Evolutionary conservation across 2,329 filamentous ascomycete genomes (phyloP), one percentile per base, ranked within the genome.

Genomic region (Corniculantispora saksenae): DNA sequence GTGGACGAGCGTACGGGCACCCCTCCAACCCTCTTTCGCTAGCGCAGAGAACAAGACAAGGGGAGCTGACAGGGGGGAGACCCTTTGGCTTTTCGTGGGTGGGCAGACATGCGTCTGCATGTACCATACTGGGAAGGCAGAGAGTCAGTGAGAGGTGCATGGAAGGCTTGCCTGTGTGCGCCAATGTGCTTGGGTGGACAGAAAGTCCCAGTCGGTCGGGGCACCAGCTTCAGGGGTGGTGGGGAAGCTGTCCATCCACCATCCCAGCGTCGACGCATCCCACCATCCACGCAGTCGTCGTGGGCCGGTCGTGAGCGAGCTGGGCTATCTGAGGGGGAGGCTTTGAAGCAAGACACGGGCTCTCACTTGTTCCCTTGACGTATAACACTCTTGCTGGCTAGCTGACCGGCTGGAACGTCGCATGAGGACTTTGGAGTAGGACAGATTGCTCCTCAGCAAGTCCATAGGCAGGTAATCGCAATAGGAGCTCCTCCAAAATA

Each of bases 171-270:
- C n/a, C n/a, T n/a, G n/a, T n/a, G n/a, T n/a, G n/a, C n/a, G n/a
- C n/a, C n/a, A n/a, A n/a, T n/a, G n/a, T n/a, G 61, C 19, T 40
- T 57, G 27, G 21, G 17, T 57, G 54, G 35, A 9, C 21, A 13
- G 53, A 43, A 40, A 50, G 43, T 50, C 53, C 29, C 61, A 63
- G 61, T 56, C 15, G 61, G 43, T 38, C 48, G 60, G 60, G 29
- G 50, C 61, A 63, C 61, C 61, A 50, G 9, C 53, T 56, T 63
- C 53, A 63, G 59, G 59, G 59, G 61, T 57, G 61, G 61, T 63
- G 61, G 61, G 43, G 61, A 56, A 56, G 47, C 21, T 21, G 29
- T 48, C 51, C 51, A 61, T 35, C 60, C 50, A 23, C 38, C 47
- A 50, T 23, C 4, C 8, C 19, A 32, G 32, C 32, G 32, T 32